Conservation (phyloP, 2,329 filamentous ascomycete genomes). For the Fusarium staphyleae region DNA sequence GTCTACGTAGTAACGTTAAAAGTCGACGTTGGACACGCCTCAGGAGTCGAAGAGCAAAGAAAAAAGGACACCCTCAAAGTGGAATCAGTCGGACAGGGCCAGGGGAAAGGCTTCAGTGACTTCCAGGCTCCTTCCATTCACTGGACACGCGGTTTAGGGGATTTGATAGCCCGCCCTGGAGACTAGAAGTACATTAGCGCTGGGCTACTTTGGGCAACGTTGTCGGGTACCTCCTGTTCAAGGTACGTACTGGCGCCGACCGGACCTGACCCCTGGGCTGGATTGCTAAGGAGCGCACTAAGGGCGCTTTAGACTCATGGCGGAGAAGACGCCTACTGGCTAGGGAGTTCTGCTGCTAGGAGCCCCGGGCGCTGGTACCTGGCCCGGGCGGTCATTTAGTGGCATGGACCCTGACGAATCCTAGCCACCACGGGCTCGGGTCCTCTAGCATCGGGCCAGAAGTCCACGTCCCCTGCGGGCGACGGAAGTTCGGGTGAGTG, state of each 20-base stretch:
- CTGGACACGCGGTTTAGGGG: conserved; percentile 8
- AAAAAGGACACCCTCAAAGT: conserved; percentile 23
- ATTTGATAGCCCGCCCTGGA: conserved; percentile 24
- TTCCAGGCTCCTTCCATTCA: conserved; percentile 30
- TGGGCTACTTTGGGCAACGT: conserved; percentile 22
- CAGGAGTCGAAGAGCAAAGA: conserved; percentile 26
- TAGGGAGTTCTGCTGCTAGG: conserved; percentile 12
- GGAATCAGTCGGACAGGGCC: conserved; percentile 19
- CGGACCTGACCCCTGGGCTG: conserved; percentile 34
- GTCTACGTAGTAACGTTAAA: background rate
- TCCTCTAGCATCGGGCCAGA: conserved; percentile 31
- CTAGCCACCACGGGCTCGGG: conserved; percentile 28
- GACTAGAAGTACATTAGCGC: conserved; percentile 31
- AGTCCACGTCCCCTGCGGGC: conserved; percentile 3
- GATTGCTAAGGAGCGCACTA: conserved; percentile 15
- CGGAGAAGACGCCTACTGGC: conserved; percentile 32
- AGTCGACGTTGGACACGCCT: conserved; percentile 18
- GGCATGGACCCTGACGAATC: conserved; percentile 24
- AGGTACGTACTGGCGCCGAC: conserved; percentile 15
- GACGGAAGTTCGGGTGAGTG: conserved; percentile 1
- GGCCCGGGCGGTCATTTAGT: conserved; percentile 35
- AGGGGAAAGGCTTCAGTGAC: conserved; percentile 20
- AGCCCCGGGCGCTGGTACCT: conserved; percentile 28
- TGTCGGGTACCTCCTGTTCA: conserved; percentile 32
- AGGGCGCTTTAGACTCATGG: conserved; percentile 2